These are phyloP conservation scores for Picea abies DNA, from an alignment of 83 land plant species.

Conservation along the genomic window DNA sequence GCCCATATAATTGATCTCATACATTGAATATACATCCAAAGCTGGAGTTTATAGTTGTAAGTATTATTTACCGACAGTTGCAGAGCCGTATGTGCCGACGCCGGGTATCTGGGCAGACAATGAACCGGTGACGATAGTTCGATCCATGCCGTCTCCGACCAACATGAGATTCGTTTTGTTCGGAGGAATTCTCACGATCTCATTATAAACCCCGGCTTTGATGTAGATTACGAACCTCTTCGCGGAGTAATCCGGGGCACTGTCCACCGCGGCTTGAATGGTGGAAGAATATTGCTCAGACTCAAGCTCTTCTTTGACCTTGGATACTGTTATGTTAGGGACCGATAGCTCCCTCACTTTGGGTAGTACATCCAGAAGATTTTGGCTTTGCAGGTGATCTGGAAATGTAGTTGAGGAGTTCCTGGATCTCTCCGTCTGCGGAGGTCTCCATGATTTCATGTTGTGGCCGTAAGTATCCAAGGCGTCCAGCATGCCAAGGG, in stretches of 20 bases:
- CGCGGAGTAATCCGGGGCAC: conserved; percentile 14
- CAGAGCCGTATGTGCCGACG: conserved; percentile 42
- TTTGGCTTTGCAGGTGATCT: background rate
- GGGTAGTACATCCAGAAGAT: background rate
- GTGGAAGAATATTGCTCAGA: background rate
- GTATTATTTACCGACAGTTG: conserved; percentile 55
- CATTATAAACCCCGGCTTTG: background rate
- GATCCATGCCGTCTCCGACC: conserved; percentile 62
- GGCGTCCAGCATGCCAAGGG: conserved; percentile 13
- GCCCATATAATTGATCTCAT: too few relatives aligned
- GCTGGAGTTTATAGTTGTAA: too few relatives aligned
- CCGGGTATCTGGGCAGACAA: conserved; percentile 31
- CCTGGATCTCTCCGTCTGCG: background rate
- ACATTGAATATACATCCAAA: too few relatives aligned
- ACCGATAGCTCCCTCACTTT: too few relatives aligned
- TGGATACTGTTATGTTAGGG: background rate
- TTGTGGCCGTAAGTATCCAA: background rate
- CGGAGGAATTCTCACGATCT: conserved; percentile 34
- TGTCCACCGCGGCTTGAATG: conserved; percentile 18
- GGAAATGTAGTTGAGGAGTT: background rate
- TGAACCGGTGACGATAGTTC: conserved; percentile 53
- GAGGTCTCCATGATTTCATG: conserved; percentile 15
- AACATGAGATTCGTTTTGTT: conserved; percentile 58
- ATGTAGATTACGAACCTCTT: conserved; percentile 13
- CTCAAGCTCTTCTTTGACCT: background rate